Evolutionary conservation across 495 filamentous ascomycete species (phyloP), one percentile per base, ranked within the genome.

Genomic region (Bacidia gigantensis): DNA sequence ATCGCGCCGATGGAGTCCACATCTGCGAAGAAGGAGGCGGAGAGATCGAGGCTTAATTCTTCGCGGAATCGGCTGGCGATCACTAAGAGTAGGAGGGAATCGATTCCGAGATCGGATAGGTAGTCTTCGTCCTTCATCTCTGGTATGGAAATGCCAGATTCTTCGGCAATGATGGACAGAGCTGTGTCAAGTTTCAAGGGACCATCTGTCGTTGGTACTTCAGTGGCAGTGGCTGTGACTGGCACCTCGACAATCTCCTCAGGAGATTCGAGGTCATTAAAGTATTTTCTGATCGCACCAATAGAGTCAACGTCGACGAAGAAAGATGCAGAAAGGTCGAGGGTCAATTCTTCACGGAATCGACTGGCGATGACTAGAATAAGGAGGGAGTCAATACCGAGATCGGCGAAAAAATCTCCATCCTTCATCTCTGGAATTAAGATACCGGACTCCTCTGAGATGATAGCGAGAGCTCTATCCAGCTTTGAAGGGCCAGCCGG

Each of bases 401-500:
- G 40, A 26, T 67, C 59, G 3, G 43, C 25, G 38, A 68, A 45
- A 18, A 61, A 58, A 1, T 46, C 49, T 38, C 65, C 57, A 22
- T 68, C 61, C 7, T 26, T 46, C 5, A 70, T 46, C 7, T 70
- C 65, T 12, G 48, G 41, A 7, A 46, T 21, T 0, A 44, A 17
- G 1, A 67, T 43, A 10, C 53, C 62, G 18, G 55, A 50, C 49
- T 68, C 64, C 21, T 59, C 48, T 1, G 62, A 60, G 24, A 66
- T 55, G 1, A 60, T 56, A 25, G 53, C 66, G 22, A 79, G 57
- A 2, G 66, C 63, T 40, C 75, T 66, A n/a, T n/a, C n/a, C 72
- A 82, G 74, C 11, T 76, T 57, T 11, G 69, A 65, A 48, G 80
- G 68, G 49, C 80, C 73, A 56, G 75, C 69, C 3, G 67, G 69